Evolutionary conservation across 129 eudicot species (phyloP).

Genomic region (Flaveria robusta): DNA sequence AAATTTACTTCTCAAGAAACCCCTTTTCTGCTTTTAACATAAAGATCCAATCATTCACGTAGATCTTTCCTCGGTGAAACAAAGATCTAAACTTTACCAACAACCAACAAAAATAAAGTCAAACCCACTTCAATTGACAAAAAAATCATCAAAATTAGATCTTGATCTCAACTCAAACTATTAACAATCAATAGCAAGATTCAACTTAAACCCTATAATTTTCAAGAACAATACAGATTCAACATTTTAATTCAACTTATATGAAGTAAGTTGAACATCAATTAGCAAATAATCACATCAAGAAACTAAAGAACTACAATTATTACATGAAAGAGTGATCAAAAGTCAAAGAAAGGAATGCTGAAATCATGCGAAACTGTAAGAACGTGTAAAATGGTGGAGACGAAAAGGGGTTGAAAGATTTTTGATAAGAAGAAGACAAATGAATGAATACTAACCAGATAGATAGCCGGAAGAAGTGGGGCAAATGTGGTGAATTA

Average conservation of each 20-base stretch:
- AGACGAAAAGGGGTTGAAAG: slow-evolving; percentile 14
- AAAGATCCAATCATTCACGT: slow-evolving; percentile 21
- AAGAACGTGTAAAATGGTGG: slow-evolving; percentile 15
- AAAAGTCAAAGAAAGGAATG: slow-evolving; percentile 16
- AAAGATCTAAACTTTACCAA: slow-evolving; percentile 42
- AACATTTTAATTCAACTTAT: neutral
- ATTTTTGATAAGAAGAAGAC: slow-evolving; percentile 29
- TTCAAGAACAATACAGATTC: neutral
- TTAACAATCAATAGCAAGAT: slow-evolving; percentile 15
- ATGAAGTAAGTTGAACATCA: neutral
- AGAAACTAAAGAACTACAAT: slow-evolving; percentile 3
- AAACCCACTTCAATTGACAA: slow-evolving; percentile 31
- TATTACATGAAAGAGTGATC: neutral
- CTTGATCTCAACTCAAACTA: slow-evolving; percentile 26
- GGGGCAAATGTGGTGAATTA: slow-evolving; percentile 35
- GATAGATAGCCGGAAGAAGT: slow-evolving; percentile 19
- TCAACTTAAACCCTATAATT: neutral
- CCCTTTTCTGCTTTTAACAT: slow-evolving; percentile 22
- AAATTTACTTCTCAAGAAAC: slow-evolving; percentile 18
- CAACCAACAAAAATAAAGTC: slow-evolving; percentile 26
- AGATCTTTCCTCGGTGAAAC: neutral
- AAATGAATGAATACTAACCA: slow-evolving; percentile 22
- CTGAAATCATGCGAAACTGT: neutral
- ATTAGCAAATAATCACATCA: slow-evolving; percentile 15
- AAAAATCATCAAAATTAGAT: slow-evolving; percentile 9